Percentiles rank a stretch among this genome's conserved stretches.
Conservation (phyloP, 2,329 filamentous ascomycete genomes). For the Trichophaea hybrida region DNA sequence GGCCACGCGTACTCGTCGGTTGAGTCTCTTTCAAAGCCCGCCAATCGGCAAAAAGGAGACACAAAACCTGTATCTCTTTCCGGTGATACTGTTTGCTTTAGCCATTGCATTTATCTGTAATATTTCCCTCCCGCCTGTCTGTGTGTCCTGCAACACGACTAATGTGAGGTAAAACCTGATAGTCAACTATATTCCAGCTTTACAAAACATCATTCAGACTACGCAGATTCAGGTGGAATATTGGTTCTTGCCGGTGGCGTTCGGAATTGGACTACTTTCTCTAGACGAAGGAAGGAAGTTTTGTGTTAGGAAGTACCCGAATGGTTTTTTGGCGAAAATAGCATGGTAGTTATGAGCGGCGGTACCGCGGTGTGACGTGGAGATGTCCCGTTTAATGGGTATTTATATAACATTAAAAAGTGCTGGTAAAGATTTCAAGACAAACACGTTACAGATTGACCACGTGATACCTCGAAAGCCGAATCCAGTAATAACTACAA, state of each 20-base stretch:
- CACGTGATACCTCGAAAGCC: too few species aligned
- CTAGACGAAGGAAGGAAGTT: slow-evolving; percentile 55
- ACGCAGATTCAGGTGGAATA: slow-evolving; percentile 52
- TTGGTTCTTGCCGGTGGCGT: slow-evolving; percentile 62
- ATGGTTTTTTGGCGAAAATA: slow-evolving; percentile 42
- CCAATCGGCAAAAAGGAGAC: slow-evolving; percentile 50
- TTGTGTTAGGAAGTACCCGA: slow-evolving; percentile 44
- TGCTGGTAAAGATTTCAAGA: too few species aligned
- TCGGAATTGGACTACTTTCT: slow-evolving; percentile 49
- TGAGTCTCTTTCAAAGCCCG: slow-evolving; percentile 58
- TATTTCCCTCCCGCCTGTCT: neutral
- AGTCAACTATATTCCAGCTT: slow-evolving; percentile 46
- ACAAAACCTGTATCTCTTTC: slow-evolving; percentile 54
- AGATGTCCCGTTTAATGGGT: too few species aligned
- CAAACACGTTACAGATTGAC: too few species aligned
- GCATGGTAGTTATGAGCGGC: slow-evolving; percentile 42
- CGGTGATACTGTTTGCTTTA: slow-evolving; percentile 54
- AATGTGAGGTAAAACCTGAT: slow-evolving; percentile 16
- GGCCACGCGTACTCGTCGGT: slow-evolving; percentile 44
- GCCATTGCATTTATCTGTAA: slow-evolving; percentile 55
- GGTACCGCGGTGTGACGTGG: too few species aligned
- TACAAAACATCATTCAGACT: slow-evolving; percentile 49
- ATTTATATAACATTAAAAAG: too few species aligned
- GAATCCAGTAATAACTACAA: too few species aligned
- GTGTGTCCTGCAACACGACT: neutral